Evolutionary conservation across 164 flowering plant species (phyloP).

Genomic region (Cinnamomum chago): DNA sequence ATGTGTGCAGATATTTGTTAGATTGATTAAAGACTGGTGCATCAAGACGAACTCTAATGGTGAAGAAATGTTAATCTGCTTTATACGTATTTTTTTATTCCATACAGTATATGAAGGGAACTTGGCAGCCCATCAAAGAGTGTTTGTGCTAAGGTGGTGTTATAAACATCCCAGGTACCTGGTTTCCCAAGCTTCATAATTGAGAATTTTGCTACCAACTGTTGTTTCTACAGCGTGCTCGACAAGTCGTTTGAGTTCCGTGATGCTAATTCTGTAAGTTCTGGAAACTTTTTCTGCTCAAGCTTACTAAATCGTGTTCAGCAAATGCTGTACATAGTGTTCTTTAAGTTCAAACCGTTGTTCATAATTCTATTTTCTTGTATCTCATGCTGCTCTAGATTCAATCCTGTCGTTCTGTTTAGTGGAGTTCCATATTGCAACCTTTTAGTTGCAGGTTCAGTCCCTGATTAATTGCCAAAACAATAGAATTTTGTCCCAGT

Average conservation of each 20-base stretch:
- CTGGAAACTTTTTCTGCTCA: neutral
- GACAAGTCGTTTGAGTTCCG: slow-evolving; percentile 90
- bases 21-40: slow-evolving; percentile 94
- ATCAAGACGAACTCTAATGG: slow-evolving; percentile 33
- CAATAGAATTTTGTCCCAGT: neutral
- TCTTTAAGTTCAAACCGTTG: neutral
- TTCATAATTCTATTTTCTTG: neutral
- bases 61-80: slow-evolving; percentile 68
- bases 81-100: neutral
- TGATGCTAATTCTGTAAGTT: slow-evolving; percentile 88
- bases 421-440: neutral
- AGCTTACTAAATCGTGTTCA: neutral
- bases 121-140: neutral
- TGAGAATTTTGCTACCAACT: slow-evolving; percentile 71
- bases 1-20: slow-evolving; percentile 85
- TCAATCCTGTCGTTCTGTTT: neutral
- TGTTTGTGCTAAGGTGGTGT: neutral
- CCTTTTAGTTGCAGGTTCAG: neutral
- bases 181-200: slow-evolving; percentile 80
- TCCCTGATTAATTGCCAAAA: neutral
- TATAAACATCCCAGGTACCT: slow-evolving; percentile 54
- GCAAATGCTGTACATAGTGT: neutral
- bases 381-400: neutral
- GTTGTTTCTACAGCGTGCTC: slow-evolving; percentile 95
- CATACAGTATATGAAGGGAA: neutral